phyloP scores from a whole-genome alignment of 2,329 filamentous ascomycete species.

The Aspergillus sp. region DNA sequence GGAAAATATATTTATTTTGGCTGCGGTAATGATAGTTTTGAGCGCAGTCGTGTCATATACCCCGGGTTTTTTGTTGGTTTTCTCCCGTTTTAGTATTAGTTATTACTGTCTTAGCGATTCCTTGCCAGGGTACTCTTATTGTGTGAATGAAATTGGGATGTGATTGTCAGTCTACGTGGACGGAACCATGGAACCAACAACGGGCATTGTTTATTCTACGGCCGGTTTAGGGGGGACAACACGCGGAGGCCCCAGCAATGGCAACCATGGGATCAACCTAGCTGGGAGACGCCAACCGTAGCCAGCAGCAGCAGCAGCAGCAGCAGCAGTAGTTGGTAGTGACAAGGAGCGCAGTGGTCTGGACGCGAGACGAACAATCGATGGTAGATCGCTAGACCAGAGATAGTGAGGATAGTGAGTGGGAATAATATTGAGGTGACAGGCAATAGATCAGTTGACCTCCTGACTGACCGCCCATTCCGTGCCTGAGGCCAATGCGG shows the following conservation, averaged over 20 bases:
- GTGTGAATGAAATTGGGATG: too few species aligned
- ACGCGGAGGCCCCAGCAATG: background rate
- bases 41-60: background rate
- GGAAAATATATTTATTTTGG: too few species aligned
- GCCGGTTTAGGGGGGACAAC: background rate
- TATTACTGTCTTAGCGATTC: too few species aligned
- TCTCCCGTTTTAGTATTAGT: too few species aligned
- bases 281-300: background rate
- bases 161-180: background rate
- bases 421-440: background rate
- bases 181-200: background rate
- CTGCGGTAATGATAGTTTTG: background rate
- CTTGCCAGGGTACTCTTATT: too few species aligned
- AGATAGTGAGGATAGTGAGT: background rate
- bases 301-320: too few species aligned
- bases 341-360: background rate
- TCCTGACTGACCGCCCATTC: background rate
- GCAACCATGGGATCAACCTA: background rate
- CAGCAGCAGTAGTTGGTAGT: too few species aligned
- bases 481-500: background rate
- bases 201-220: background rate
- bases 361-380: background rate
- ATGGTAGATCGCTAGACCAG: background rate
- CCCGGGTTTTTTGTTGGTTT: background rate
- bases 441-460: background rate